Conservation (phyloP, 352 stramenopile species). For the Phytophthora rubi region DNA sequence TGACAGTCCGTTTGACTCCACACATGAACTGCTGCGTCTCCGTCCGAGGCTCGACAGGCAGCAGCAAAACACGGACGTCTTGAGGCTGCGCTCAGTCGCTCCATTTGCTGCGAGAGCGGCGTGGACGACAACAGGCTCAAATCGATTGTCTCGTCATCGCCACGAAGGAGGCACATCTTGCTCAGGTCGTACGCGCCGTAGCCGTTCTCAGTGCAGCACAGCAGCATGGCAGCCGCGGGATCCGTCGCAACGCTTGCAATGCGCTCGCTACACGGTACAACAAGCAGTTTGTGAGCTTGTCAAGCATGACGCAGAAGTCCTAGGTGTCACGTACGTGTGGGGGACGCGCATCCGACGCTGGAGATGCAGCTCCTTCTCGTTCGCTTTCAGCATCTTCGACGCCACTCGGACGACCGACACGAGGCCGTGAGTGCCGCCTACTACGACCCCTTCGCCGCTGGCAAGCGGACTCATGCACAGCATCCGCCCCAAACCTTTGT, state of each 20-base stretch:
- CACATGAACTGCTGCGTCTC: constrained; percentile 56
- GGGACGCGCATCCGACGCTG: constrained; percentile 64
- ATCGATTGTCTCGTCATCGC: constrained; percentile 64
- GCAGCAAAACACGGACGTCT: constrained; percentile 57
- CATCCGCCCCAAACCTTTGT: constrained; percentile 47
- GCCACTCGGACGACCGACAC: constrained; percentile 68
- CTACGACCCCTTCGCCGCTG: constrained; percentile 61
- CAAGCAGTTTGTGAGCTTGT: background rate
- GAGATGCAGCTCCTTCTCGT: constrained; percentile 76
- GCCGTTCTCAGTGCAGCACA: constrained; percentile 64
- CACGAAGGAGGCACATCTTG: constrained; percentile 68
- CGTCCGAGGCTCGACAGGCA: constrained; percentile 45
- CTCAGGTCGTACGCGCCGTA: constrained; percentile 81
- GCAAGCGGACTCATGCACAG: constrained; percentile 49
- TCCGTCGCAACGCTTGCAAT: constrained; percentile 58
- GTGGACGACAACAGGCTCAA: constrained; percentile 56
- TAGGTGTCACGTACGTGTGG: constrained; percentile 43
- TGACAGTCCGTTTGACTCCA: constrained; percentile 68
- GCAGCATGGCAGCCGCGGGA: constrained; percentile 49
- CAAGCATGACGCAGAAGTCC: background rate
- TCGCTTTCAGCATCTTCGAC: constrained; percentile 56
- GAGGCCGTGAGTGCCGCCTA: constrained; percentile 61
- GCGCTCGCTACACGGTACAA: constrained; percentile 39
- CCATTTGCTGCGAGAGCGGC: constrained; percentile 47
- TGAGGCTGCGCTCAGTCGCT: constrained; percentile 50